Conservation (phyloP, 139 green algal species). For the Diplosphaera chodatii region DNA sequence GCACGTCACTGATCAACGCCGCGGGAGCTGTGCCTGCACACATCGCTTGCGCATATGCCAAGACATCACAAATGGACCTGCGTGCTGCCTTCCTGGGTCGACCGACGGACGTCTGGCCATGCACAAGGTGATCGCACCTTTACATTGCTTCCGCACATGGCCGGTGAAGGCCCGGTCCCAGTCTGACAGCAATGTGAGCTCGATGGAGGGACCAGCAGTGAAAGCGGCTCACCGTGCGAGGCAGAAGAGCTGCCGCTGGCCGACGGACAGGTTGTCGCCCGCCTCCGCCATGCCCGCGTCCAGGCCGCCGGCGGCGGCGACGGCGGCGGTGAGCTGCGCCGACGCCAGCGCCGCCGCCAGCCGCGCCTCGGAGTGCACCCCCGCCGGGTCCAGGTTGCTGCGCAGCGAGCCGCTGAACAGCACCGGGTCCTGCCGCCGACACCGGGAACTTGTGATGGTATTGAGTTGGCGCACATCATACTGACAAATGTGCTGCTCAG, state of each 20-base stretch:
- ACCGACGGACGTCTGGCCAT: too few relatives aligned
- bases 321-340: constrained; percentile 48
- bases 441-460: background rate
- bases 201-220: background rate
- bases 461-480: too few relatives aligned
- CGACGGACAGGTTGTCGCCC: constrained; percentile 73
- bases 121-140: too few relatives aligned
- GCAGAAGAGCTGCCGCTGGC: constrained; percentile 88
- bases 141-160: too few relatives aligned
- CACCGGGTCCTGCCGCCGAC: constrained; percentile 51
- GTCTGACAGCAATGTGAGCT: background rate
- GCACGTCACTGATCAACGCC: too few relatives aligned
- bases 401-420: constrained; percentile 76
- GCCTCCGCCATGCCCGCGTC: constrained; percentile 68
- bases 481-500: too few relatives aligned
- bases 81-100: too few relatives aligned
- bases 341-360: constrained; percentile 63
- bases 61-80: too few relatives aligned
- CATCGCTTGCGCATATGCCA: too few relatives aligned
- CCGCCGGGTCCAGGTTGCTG: constrained; percentile 77
- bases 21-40: too few relatives aligned
- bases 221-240: constrained; percentile 52
- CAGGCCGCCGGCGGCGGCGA: constrained; percentile 55
- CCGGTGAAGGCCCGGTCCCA: too few relatives aligned
- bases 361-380: constrained; percentile 33